A percentile compares a stretch with the other conserved stretches of the same genome.
Conservation (phyloP, 257 asterid genomes). For the Handroanthus guayacan region DNA sequence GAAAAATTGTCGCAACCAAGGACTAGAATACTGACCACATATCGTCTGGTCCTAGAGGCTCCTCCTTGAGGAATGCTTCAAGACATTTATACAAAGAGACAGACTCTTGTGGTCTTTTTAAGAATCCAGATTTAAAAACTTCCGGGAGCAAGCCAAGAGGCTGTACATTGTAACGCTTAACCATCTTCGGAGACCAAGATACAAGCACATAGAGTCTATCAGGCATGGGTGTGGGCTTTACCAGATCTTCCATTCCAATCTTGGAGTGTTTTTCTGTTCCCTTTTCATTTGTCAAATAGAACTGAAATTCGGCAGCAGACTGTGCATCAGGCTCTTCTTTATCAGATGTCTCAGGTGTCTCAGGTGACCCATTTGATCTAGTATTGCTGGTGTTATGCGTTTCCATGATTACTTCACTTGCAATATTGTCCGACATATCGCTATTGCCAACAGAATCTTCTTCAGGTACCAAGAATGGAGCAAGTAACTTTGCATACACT, state of each 20-base stretch:
- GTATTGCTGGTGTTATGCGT: slow-evolving; percentile 44
- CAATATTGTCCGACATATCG: slow-evolving; percentile 41
- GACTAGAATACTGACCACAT: slow-evolving; percentile 85
- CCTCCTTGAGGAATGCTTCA: slow-evolving; percentile 95
- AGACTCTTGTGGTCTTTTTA: slow-evolving; percentile 77
- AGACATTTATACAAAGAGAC: slow-evolving; percentile 91
- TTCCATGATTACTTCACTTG: slow-evolving; percentile 48
- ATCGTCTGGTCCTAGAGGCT: slow-evolving; percentile 98
- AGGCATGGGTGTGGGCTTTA: slow-evolving; percentile 46
- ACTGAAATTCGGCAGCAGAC: slow-evolving; percentile 57
- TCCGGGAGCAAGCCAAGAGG: slow-evolving; percentile 72
- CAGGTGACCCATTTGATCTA: slow-evolving; percentile 43
- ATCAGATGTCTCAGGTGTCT: slow-evolving; percentile 43
- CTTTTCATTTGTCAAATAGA: slow-evolving; percentile 72
- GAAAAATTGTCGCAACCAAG: slow-evolving; percentile 12
- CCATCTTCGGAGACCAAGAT: slow-evolving; percentile 73
- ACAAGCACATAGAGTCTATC: slow-evolving; percentile 70
- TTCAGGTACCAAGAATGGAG: slow-evolving; percentile 59
- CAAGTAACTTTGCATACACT: slow-evolving; percentile 59
- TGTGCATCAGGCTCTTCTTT: slow-evolving; percentile 49
- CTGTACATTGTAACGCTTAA: slow-evolving; percentile 50
- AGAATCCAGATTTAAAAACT: slow-evolving; percentile 76
- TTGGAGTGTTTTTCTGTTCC: slow-evolving; percentile 55
- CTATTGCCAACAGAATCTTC: slow-evolving; percentile 43
- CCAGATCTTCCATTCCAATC: slow-evolving; percentile 65